phyloP scores from a whole-genome alignment of 78 protist species.

The Dictyostelium purpureum region DNA sequence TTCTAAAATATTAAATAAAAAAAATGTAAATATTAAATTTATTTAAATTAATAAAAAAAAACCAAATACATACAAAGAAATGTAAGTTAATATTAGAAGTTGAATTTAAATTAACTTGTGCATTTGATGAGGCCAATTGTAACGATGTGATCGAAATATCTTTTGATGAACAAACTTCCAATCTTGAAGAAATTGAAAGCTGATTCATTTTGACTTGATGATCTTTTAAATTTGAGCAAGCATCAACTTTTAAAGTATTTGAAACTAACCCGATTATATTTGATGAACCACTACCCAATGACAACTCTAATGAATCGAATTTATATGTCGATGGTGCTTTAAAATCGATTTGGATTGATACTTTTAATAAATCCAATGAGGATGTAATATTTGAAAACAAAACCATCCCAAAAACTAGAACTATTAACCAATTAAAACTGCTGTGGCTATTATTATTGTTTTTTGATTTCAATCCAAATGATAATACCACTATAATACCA shows the following conservation, averaged over 20 bases:
- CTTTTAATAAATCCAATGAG: background rate
- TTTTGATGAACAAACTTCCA: background rate
- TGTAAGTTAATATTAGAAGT: background rate
- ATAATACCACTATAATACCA: too few relatives aligned
- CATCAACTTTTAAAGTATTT: background rate
- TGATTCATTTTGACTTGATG: background rate
- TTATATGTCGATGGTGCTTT: background rate
- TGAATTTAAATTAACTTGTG: background rate
- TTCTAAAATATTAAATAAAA: background rate
- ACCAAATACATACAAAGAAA: too few relatives aligned
- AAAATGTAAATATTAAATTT: too few relatives aligned
- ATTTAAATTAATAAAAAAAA: too few relatives aligned
- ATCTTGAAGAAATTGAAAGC: background rate
- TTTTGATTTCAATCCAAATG: too few relatives aligned
- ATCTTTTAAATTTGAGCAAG: background rate
- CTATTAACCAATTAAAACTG: too few relatives aligned
- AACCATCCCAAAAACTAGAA: too few relatives aligned
- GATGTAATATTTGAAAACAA: too few relatives aligned
- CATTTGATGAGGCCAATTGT: background rate
- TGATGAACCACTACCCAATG: background rate
- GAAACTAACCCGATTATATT: background rate
- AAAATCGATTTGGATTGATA: constrained; percentile 1
- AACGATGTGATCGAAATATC: background rate
- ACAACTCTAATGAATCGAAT: background rate
- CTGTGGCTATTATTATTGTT: too few relatives aligned